Evolutionary conservation across 768 basidiomycete species (phyloP).

Genomic region (Russula griseocarnosa): DNA sequence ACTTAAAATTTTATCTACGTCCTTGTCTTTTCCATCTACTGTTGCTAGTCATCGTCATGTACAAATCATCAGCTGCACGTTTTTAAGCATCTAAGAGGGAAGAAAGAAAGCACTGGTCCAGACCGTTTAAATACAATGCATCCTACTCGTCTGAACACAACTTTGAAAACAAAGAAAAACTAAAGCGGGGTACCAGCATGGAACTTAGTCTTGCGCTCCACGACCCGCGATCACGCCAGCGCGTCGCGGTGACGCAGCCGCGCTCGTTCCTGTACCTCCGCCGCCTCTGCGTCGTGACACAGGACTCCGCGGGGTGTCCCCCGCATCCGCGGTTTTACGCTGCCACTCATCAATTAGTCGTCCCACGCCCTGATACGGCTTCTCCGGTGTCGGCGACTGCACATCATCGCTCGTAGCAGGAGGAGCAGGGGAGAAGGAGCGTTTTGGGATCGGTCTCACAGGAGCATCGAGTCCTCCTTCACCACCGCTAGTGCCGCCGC

Average conservation of each 20-base stretch:
- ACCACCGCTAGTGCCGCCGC: background rate
- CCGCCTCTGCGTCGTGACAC: slow-evolving; percentile 37
- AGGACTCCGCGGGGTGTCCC: slow-evolving; percentile 39
- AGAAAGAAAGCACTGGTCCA: background rate
- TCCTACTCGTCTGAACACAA: background rate
- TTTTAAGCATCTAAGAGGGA: background rate
- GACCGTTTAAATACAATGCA: background rate
- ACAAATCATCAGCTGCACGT: slow-evolving; percentile 15
- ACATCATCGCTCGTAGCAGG: slow-evolving; percentile 26
- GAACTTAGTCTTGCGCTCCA: slow-evolving; percentile 17
- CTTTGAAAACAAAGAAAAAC: background rate
- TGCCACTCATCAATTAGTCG: slow-evolving; percentile 88
- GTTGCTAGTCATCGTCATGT: slow-evolving; percentile 1
- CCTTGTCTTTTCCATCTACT: background rate
- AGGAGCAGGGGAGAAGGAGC: slow-evolving; percentile 13
- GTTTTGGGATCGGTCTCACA: slow-evolving; percentile 1
- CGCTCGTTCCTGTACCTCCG: slow-evolving; percentile 1
- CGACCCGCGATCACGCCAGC: slow-evolving; percentile 22
- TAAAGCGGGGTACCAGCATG: background rate
- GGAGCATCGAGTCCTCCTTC: slow-evolving; percentile 11
- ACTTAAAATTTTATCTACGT: background rate
- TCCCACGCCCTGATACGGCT: slow-evolving; percentile 77
- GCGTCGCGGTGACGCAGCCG: slow-evolving; percentile 20
- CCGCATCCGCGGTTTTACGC: slow-evolving; percentile 61
- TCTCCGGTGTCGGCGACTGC: slow-evolving; percentile 66